Percentiles rank a stretch among this genome's conserved stretches.
Conservation (phyloP, 768 basidiomycete species). For the Floccularia luteovirens region DNA sequence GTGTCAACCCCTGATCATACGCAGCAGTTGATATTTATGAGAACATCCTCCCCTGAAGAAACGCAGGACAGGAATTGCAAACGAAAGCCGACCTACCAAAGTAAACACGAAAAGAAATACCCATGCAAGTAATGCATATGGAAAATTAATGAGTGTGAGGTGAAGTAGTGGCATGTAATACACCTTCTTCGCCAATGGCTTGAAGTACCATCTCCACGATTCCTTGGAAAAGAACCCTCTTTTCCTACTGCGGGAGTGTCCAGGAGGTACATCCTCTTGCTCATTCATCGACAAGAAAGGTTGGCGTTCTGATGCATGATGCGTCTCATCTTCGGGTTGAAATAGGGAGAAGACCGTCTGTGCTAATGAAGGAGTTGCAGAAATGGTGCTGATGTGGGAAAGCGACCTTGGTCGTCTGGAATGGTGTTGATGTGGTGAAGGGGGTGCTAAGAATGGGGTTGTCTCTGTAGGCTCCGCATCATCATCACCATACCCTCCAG, state of each 20-base stretch:
- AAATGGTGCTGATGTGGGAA: conserved; percentile 50
- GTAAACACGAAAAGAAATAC: conserved; percentile 76
- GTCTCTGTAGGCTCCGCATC: conserved; percentile 31
- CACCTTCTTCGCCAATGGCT: conserved; percentile 44
- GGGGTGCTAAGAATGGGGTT: conserved; percentile 36
- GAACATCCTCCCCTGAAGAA: too few relatives aligned
- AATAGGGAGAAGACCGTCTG: conserved; percentile 71
- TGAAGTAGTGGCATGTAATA: conserved; percentile 68
- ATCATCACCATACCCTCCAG: conserved; percentile 13
- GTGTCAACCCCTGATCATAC: too few relatives aligned
- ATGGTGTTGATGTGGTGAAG: conserved; percentile 15
- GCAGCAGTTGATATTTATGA: too few relatives aligned
- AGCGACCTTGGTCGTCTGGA: conserved; percentile 40
- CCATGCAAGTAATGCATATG: conserved; percentile 74
- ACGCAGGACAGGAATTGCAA: too few relatives aligned
- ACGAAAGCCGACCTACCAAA: conserved; percentile 41
- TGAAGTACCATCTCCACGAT: conserved; percentile 53
- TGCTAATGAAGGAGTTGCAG: conserved; percentile 55
- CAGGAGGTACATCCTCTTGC: too few relatives aligned
- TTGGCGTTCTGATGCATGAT: too few relatives aligned
- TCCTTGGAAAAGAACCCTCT: conserved; percentile 22
- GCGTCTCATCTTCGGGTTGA: conserved; percentile 37
- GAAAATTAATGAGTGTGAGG: conserved; percentile 68
- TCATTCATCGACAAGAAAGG: too few relatives aligned
- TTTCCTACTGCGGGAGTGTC: not conserved